Conservation (phyloP, 2,329 filamentous ascomycete genomes). For the Ceratocystis albifundus region DNA sequence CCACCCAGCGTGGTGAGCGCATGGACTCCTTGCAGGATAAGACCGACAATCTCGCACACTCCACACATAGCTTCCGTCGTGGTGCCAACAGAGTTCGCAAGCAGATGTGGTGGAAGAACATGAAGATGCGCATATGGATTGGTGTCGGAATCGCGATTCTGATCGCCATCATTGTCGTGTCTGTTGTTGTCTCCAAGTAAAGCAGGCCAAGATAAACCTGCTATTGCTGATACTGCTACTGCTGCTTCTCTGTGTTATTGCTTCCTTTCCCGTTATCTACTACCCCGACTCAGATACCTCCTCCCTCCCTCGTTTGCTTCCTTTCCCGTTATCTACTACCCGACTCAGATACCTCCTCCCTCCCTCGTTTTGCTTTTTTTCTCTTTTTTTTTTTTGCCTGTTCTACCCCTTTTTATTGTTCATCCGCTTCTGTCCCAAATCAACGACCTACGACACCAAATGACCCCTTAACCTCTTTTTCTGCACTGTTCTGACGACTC, state of each 20-base stretch:
- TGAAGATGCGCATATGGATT: slow-evolving; percentile 99
- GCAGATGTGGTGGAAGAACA: slow-evolving; percentile 99
- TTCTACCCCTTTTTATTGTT: neutral
- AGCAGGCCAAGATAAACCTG: too few relatives aligned
- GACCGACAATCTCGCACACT: slow-evolving; percentile 85
- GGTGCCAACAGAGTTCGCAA: slow-evolving; percentile 93
- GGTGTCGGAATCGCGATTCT: slow-evolving; percentile 83
- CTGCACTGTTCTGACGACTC: slow-evolving; percentile 10
- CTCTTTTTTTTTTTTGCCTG: neutral
- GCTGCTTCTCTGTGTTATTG: neutral
- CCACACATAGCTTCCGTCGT: slow-evolving; percentile 88
- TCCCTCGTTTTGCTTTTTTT: neutral
- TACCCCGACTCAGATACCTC: neutral
- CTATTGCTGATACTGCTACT: neutral
- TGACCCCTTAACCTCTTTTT: neutral
- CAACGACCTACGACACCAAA: neutral
- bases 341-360: neutral
- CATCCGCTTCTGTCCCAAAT: neutral
- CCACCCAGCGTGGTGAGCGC: slow-evolving; percentile 81
- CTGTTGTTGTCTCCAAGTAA: slow-evolving; percentile 39
- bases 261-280: neutral
- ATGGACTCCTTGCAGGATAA: slow-evolving; percentile 85
- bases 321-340: neutral
- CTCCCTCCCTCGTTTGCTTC: neutral
- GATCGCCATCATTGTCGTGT: slow-evolving; percentile 87